phyloP scores from a whole-genome alignment of 352 stramenopile genomes.

The Blastocystis sp. region DNA sequence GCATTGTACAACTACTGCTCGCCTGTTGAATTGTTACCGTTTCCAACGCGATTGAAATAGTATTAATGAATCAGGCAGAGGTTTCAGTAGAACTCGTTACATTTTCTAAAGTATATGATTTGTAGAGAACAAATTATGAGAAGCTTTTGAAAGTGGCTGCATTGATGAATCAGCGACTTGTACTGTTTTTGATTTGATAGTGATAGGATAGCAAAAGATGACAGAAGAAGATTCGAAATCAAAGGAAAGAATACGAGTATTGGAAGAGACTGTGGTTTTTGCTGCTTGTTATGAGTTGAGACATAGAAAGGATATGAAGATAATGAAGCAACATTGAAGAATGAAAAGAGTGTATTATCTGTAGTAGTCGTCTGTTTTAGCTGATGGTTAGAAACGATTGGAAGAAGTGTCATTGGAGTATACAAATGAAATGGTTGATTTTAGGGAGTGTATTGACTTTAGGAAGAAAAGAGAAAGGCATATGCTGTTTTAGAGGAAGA shows the following conservation, averaged over 20 bases:
- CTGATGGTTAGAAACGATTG: background rate
- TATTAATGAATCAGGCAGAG: too few species aligned
- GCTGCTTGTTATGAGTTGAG: background rate
- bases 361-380: too few species aligned
- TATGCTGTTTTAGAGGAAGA: background rate
- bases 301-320: background rate
- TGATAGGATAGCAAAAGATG: constrained; percentile 1
- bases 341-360: too few species aligned
- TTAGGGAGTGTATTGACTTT: background rate
- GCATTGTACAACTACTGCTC: too few species aligned
- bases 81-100: too few species aligned
- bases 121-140: constrained; percentile 55
- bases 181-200: background rate
- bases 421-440: background rate
- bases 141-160: constrained; percentile 47
- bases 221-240: background rate
- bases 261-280: constrained; percentile 3
- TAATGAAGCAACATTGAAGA: background rate
- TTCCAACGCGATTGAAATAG: too few species aligned
- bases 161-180: constrained; percentile 59
- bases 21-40: too few species aligned
- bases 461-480: background rate
- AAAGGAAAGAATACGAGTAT: background rate
- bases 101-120: background rate
- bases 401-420: background rate